phyloP scores from a whole-genome alignment of 371 early-diverging fungal species.

The Apophysomyces sp. region DNA sequence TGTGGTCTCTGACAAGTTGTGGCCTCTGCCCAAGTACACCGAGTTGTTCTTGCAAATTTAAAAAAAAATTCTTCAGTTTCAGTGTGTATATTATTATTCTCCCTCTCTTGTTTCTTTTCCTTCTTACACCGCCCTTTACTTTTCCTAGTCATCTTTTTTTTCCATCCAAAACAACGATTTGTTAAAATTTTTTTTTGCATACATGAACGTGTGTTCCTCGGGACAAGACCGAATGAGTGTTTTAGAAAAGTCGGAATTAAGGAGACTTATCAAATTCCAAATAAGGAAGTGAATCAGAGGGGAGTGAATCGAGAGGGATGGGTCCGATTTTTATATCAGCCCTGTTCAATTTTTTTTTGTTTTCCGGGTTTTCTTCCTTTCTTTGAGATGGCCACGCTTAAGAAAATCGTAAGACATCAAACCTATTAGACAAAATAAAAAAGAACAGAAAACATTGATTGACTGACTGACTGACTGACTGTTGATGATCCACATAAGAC shows the following conservation, averaged over 20 bases:
- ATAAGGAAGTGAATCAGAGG: neutral
- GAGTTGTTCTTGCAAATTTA: conserved; percentile 86
- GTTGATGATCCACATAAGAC: conserved; percentile 15
- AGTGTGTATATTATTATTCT: neutral
- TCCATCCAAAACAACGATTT: too few species aligned
- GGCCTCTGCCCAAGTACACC: conserved; percentile 96
- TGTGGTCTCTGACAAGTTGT: conserved; percentile 84
- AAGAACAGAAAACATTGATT: too few species aligned
- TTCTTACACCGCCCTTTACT: neutral
- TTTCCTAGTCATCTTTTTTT: neutral
- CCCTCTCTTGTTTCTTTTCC: neutral
- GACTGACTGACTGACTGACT: neutral
- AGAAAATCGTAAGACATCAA: neutral
- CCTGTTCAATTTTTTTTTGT: neutral
- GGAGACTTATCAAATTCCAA: neutral
- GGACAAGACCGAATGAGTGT: neutral
- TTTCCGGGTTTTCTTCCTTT: neutral
- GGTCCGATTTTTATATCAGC: neutral
- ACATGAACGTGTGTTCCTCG: neutral
- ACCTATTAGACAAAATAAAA: neutral
- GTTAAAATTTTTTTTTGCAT: neutral
- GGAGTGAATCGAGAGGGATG: neutral
- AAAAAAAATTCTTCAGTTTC: neutral
- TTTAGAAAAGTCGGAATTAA: neutral
- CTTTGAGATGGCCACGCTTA: neutral